Conservation (phyloP, 768 basidiomycete genomes). For the Gautieria morchelliformis region DNA sequence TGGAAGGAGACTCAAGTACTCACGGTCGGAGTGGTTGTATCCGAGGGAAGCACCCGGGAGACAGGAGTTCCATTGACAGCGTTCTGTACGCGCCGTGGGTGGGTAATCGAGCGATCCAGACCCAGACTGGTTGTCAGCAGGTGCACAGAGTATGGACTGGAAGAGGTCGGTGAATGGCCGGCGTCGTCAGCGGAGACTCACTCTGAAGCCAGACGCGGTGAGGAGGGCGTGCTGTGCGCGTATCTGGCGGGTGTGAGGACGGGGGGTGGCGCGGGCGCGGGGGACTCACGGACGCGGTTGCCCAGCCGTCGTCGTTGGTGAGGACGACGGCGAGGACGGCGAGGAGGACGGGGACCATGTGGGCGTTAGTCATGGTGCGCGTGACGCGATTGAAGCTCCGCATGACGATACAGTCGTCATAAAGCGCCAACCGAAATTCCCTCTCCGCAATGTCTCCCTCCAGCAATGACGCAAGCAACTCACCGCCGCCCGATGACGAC, state of each 20-base stretch:
- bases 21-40: neutral
- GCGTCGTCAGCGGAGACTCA: neutral
- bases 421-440: neutral
- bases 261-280: neutral
- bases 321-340: neutral
- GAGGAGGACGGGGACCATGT: too few species aligned
- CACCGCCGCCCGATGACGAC: neutral
- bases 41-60: neutral
- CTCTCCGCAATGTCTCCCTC: constrained; percentile 4
- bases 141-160: neutral
- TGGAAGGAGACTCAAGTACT: neutral
- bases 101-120: neutral
- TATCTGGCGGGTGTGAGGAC: neutral
- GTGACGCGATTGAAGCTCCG: neutral
- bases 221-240: neutral
- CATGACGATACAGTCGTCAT: neutral
- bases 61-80: neutral
- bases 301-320: neutral
- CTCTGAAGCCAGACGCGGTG: neutral
- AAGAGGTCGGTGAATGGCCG: too few species aligned
- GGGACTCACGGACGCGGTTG: neutral
- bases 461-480: constrained; percentile 12
- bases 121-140: neutral
- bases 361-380: too few species aligned
- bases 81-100: neutral